Evolutionary conservation across 768 basidiomycete genomes (phyloP), one percentile per base, ranked within the genome.

Genomic region (Tylopilus sp.): DNA sequence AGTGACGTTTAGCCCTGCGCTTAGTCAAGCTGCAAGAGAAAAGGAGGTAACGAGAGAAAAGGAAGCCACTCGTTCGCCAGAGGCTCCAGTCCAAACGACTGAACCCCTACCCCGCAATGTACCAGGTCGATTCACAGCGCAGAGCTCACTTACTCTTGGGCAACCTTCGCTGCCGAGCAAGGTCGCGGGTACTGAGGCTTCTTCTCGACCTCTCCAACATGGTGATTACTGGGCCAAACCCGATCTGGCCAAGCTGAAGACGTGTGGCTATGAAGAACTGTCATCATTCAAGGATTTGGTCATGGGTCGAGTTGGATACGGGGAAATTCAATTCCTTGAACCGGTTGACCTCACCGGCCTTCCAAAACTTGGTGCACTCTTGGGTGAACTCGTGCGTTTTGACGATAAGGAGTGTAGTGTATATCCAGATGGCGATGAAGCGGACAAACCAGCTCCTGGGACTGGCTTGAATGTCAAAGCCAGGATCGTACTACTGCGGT

Each of bases 211-310:
- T 46, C 78, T 83, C 16, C 80, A 85, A 55, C 84, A 93, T 56
- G 97, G 95, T 37, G 92, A 97, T 55, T 99, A 98, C 73, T 98
- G 85, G 80, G 83, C 88, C 52, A 85, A 85, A 57, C 97, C 97
- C 13, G 81, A 85, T 49, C 72, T 98, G 53, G 73, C 79, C 30
- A 80, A 79, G 29, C 81, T 98, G 56, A 83, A 85, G 63, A 81
- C 83, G 52, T 75, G 80, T 24, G 82, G 89, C 19, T 84, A 87
- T 63, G 82, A 86, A 58, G 83, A 92, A 50, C 74, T 98, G 24
- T 81, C 82, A 8, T 72, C 84, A 17, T 85, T 94, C 63, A 73
- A 80, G 52, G 84, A 84, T 57, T 83, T 99, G 60, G 78, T 87
- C 21, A 92, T 97, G 40, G 93, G 94, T 10, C 87, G 96, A n/a